Evolutionary conservation across 371 early-diverging fungal species (phyloP).

Genomic region (Caulochytrium protostelioides): DNA sequence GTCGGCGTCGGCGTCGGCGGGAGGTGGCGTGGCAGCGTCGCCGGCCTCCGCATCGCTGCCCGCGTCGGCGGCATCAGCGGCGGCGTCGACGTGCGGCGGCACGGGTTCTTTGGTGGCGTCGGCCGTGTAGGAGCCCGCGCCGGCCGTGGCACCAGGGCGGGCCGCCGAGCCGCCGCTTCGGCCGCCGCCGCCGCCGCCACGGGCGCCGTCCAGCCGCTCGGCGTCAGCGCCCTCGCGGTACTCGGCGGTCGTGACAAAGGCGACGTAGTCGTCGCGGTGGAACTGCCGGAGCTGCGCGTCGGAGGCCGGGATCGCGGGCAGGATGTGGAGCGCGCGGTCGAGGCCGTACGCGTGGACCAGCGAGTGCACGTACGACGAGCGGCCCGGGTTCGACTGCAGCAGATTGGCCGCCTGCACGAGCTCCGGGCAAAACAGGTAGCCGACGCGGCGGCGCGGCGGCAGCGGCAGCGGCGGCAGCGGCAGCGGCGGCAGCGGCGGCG

Average conservation of each 20-base stretch:
- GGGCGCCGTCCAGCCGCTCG: not conserved
- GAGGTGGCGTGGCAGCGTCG: slow-evolving; percentile 4
- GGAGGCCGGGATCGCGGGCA: slow-evolving; percentile 26
- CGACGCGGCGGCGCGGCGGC: no score
- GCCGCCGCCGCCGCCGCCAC: not conserved
- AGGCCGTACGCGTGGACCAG: slow-evolving; percentile 24
- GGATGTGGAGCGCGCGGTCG: slow-evolving; percentile 8
- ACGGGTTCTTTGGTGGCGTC: not conserved
- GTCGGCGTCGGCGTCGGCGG: slow-evolving; percentile 1
- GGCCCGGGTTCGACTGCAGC: slow-evolving; percentile 3
- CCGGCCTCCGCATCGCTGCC: slow-evolving; percentile 8
- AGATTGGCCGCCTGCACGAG: not conserved
- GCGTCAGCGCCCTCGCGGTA: not conserved
- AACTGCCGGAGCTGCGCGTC: slow-evolving; percentile 33
- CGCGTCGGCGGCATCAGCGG: not conserved
- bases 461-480: no score
- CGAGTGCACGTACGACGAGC: slow-evolving; percentile 18
- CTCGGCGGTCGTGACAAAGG: slow-evolving; percentile 9
- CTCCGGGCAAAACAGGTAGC: slow-evolving; percentile 2
- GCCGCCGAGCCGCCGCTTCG: not conserved
- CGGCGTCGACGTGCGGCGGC: not conserved
- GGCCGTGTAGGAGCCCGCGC: not conserved
- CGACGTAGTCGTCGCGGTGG: slow-evolving; percentile 44
- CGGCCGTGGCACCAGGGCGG: not conserved
- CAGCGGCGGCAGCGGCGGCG: no score